Base-by-base conservation (phyloP, 2,329 filamentous ascomycete species). In the Coniochaeta sp. region DNA sequence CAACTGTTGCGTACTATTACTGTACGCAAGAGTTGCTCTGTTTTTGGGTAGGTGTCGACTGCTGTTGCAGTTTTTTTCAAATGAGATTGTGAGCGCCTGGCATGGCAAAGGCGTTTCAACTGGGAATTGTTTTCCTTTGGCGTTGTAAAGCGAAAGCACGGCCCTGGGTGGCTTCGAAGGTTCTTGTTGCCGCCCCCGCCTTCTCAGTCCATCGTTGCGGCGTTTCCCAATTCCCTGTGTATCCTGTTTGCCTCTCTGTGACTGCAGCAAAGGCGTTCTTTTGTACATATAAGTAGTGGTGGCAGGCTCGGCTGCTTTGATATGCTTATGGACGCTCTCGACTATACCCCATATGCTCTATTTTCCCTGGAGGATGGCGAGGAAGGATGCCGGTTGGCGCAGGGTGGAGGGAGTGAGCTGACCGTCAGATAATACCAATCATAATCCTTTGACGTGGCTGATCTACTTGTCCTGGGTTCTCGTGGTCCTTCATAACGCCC, bases 41-140 rank as follows among this genome's bases (percentile, higher is more conserved):
- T 28, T 8, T 28, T 8, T 28, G 24, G 26, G 24, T 22, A 52
- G 14, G 22, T n/a, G 24, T 16, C 31, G 26, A 16, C 22, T 31
- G 47, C 47, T 52, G 47, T n/a, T 31, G 26, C 31, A 28, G 16
- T 52, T 31, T 6, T 26, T 11, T 47, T 14, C 22, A 28, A 16
- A 52, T 56, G 31, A 36, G 22, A 16, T 36, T 56, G 31, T 6
- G 17, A 55, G n/a, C 33, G 54, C 54, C 54, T 56, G 26, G 54
- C 54, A 56, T 56, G 31, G 54, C 54, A 28, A 38, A 56, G 54
- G 54, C 54, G 54, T 56, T n/a, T 56, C 54, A 22, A 52, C 43
- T 28, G 47, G 47, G 47, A 52, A 6, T 1, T 6, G 22, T 7
- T 52, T 17, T 26, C 31, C 9, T 52, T 52, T 38, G 54, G 31